Evolutionary conservation across 345 rosid genomes (phyloP), one percentile per base, ranked within the genome.

Genomic region (Laguncularia racemosa): DNA sequence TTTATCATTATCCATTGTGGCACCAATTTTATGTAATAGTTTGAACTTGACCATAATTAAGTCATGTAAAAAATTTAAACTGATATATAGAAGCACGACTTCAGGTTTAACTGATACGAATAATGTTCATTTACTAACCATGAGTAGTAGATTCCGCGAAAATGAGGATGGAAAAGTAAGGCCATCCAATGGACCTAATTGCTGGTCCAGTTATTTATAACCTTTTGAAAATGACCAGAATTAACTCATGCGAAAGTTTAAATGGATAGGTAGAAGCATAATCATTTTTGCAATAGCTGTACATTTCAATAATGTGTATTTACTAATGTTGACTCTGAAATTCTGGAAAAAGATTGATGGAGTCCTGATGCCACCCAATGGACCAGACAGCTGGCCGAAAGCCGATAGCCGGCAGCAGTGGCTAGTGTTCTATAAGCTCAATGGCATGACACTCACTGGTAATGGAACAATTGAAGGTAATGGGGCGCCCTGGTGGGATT

Each of bases 401-500:
- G 70, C 63, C 14, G 96, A 93, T 57, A 90, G 93, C 68, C 68
- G 45, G 17, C 80, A 63, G 43, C 99, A 93, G 56, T 93, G 99
- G 99, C 86, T 93, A 1, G 89, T 93, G 58, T 93, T 93, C 75
- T 93, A 93, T 53, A 71, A 79, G 54, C 85, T 93, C 2, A 65
- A 85, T 13, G 63, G 72, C 26, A 57, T 93, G 74, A 85, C 79
- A 19, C 73, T 93, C 69, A 69, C 85, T 0, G 99, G 97, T 8
- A 70, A 65, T 50, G 97, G 99, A 45, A 82, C 89, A 63, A 76
- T 93, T 21, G 96, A 93, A 81, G 99, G 99, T 48, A 93, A 93
- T 55, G 99, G 97, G 51, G 89, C 80, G 72, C 76, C 85, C 53
- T 93, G 99, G 99, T 93, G 99, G 99, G 95, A 93, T 44, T 81